Evolutionary conservation across 139 green algal genomes (phyloP).

Genomic region (Tetradesmus obliquus): DNA sequence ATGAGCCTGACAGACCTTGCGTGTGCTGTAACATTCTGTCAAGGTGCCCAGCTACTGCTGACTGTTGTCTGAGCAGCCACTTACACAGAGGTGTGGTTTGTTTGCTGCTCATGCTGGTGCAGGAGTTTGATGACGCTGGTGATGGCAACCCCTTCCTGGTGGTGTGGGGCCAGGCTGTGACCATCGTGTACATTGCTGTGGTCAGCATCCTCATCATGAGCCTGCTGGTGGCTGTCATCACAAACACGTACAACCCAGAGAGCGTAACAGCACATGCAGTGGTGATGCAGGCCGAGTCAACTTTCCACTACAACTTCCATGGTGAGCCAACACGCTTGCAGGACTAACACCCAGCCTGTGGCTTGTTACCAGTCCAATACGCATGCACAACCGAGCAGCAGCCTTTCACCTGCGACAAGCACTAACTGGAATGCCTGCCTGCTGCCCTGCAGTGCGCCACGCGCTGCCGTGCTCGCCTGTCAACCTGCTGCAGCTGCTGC

Average conservation of each 20-base stretch:
- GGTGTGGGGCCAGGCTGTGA: background rate
- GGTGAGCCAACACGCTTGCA: background rate
- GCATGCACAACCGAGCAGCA: background rate
- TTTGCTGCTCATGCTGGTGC: background rate
- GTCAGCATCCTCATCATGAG: constrained; percentile 30
- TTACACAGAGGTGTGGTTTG: too few species aligned
- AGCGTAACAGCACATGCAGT: background rate
- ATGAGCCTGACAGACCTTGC: too few species aligned
- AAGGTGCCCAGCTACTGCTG: too few species aligned
- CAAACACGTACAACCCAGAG: background rate
- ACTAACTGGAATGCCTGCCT: too few species aligned
- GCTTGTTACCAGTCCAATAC: too few species aligned
- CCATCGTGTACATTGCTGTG: background rate
- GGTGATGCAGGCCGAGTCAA: background rate
- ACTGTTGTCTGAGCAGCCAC: too few species aligned
- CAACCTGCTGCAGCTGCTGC: constrained; percentile 9
- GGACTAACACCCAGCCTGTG: too few species aligned
- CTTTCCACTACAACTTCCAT: constrained; percentile 2
- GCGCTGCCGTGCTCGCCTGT: background rate
- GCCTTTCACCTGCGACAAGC: background rate
- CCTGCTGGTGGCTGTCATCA: constrained; percentile 23
- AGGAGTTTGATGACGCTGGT: background rate
- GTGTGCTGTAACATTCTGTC: too few species aligned
- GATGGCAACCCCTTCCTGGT: background rate
- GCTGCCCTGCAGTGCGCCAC: background rate